Evolutionary conservation across 352 stramenopile genomes (phyloP), one percentile per base, ranked within the genome.

Genomic region (Peronosclerospora sorghi): DNA sequence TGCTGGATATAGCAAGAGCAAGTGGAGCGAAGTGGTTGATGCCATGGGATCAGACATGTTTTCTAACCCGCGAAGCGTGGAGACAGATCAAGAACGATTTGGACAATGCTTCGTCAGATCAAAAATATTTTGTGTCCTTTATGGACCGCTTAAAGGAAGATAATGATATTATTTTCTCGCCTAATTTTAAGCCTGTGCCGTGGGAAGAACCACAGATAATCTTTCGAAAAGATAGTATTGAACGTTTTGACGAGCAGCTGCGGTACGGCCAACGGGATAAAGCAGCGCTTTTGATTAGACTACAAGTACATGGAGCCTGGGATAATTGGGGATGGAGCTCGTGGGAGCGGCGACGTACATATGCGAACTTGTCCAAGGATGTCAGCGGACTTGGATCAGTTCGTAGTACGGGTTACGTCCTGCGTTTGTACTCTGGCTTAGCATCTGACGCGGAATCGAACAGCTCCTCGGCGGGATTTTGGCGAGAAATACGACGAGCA

Each of bases 121-220:
- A 57, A 45, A 80, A 80, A 48, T 80, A 80, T 46, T 65, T 77
- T 13, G 21, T 77, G 8, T 58, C 63, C 5, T 75, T 60, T 38
- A 77, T 80, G 65, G 62, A 80, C 29, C 63, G 68, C 5, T 41
- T 77, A 21, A 51, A 46, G 10, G 20, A 62, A 15, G 60, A 75
- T 19, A 77, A 80, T 32, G 59, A 68, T n/a, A 38, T 69, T 15
- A 45, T 80, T 14, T 52, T 80, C 14, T 50, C 56, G 40, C 32
- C 56, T 0, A 21, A 45, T 1, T 80, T 72, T 21, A 57, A 34
- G 24, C 23, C 54, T 2, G 26, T 71, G 5, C 54, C 68, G 9
- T 75, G 65, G 65, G 68, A 65, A 27, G 68, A 80, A n/a, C 65
- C 68, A 27, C 68, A 80, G 44, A 39, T 75, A 32, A 77, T 80